phyloP scores from a whole-genome alignment of 2,329 filamentous ascomycete species.

The Knufia petricola region DNA sequence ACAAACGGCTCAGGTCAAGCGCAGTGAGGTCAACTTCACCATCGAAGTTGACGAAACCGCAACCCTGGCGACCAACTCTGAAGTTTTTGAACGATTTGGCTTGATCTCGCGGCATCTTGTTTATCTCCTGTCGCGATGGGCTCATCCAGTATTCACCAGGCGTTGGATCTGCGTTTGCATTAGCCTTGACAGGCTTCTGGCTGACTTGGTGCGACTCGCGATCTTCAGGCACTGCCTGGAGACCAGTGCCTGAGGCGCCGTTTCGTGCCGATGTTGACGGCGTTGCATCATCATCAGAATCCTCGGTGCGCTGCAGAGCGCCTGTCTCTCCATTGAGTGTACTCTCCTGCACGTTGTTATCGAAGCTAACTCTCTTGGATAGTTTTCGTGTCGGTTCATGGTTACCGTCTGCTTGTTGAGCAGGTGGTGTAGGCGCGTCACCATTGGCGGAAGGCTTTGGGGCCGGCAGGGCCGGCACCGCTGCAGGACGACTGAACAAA shows the following conservation, averaged over 20 bases:
- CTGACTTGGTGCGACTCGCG: constrained; percentile 38
- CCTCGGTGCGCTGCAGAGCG: constrained; percentile 46
- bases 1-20: constrained; percentile 71
- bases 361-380: constrained; percentile 87
- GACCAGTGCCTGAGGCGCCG: constrained; percentile 52
- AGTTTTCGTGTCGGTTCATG: constrained; percentile 35
- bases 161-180: constrained; percentile 37
- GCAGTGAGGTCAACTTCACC: constrained; percentile 71
- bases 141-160: constrained; percentile 81
- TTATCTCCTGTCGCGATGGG: constrained; percentile 64
- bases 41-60: constrained; percentile 75
- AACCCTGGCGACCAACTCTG: constrained; percentile 69
- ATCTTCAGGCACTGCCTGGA: constrained; percentile 65
- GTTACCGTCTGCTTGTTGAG: constrained; percentile 15
- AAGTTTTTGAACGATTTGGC: constrained; percentile 65
- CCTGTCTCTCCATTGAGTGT: constrained; percentile 33
- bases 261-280: constrained; percentile 39
- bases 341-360: constrained; percentile 50
- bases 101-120: constrained; percentile 69
- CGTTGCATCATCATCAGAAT: constrained; percentile 28
- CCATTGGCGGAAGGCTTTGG: constrained; percentile 29
- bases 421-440: constrained; percentile 5
- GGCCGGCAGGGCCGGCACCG: constrained; percentile 24
- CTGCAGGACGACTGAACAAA: constrained; percentile 41
- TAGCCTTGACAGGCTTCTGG: constrained; percentile 20